phyloP scores from a whole-genome alignment of 2,329 filamentous ascomycete genomes.

The Dactylellina parvicollis region DNA sequence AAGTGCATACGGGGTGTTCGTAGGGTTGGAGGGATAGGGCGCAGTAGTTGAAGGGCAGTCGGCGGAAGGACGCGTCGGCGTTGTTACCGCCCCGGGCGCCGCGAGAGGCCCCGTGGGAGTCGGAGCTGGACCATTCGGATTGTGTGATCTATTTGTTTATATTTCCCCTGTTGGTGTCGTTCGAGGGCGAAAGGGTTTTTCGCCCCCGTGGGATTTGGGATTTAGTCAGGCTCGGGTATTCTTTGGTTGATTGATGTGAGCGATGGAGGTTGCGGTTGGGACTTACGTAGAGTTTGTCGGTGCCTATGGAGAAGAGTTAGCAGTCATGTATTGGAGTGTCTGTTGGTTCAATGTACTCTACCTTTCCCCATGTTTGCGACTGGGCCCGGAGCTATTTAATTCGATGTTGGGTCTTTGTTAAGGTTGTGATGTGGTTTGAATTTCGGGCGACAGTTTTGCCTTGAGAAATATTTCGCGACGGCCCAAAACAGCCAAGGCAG shows the following conservation, averaged over 20 bases:
- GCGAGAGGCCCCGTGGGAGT: constrained; percentile 80
- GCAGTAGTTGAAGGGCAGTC: constrained; percentile 97
- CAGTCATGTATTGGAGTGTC: neutral
- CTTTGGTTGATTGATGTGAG: constrained; percentile 3
- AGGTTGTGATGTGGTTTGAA: constrained; percentile 1
- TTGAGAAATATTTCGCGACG: constrained; percentile 15
- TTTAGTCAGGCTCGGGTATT: constrained; percentile 51
- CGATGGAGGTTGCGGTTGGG: neutral
- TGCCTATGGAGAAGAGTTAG: constrained; percentile 60
- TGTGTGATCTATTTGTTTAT: constrained; percentile 78
- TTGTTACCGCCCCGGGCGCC: constrained; percentile 68
- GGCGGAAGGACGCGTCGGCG: constrained; percentile 76
- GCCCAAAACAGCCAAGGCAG: neutral
- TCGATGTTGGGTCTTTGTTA: neutral
- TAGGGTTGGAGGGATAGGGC: constrained; percentile 95
- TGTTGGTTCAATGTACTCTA: constrained; percentile 3
- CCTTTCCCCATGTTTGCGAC: constrained; percentile 50
- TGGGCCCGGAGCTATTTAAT: neutral
- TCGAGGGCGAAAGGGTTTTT: constrained; percentile 18
- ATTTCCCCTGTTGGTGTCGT: constrained; percentile 10
- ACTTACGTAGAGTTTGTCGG: constrained; percentile 67
- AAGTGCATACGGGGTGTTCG: constrained; percentile 90
- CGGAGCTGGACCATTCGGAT: constrained; percentile 93
- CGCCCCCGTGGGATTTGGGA: constrained; percentile 15
- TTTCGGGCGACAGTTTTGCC: constrained; percentile 6